Conservation (phyloP, 371 early-diverging fungal species). For the Polyrhizophydium stewartii region DNA sequence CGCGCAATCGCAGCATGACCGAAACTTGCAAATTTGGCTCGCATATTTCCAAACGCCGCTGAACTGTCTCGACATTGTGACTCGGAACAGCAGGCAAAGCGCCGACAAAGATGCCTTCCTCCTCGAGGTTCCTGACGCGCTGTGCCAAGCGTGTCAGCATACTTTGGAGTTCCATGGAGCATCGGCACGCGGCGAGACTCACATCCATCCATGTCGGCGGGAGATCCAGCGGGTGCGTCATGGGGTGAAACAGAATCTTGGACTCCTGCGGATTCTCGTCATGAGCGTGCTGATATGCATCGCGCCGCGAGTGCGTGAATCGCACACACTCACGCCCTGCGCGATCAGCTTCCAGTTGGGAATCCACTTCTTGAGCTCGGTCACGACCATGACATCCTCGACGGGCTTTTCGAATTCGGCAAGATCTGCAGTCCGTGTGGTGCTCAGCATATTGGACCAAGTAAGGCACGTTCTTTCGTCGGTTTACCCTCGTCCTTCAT, state of each 20-base stretch:
- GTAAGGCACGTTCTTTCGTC: no score
- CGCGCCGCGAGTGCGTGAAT: no score
- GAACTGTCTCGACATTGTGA: conserved; percentile 19
- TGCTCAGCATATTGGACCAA: no score
- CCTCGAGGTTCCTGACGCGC: conserved; percentile 12
- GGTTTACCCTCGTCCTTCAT: conserved; percentile 1
- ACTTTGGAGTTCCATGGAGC: neutral
- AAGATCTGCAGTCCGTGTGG: neutral
- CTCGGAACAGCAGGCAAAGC: conserved; percentile 12
- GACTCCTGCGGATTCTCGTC: neutral
- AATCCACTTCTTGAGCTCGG: conserved; percentile 3
- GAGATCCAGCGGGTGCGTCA: conserved; percentile 4
- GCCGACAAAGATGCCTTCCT: conserved; percentile 30
- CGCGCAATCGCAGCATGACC: no score
- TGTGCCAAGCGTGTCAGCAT: neutral
- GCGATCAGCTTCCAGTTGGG: conserved; percentile 1
- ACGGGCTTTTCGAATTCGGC: no score
- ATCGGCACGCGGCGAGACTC: neutral
- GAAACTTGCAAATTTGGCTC: conserved; percentile 16
- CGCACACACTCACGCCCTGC: neutral
- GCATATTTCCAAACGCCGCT: conserved; percentile 12
- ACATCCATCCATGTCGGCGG: conserved; percentile 14
- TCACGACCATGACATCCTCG: no score
- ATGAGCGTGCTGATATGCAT: neutral
- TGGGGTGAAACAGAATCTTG: conserved; percentile 10